Base-by-base conservation (phyloP, 2,329 filamentous ascomycete species). In the Fusarium anthophilum region DNA sequence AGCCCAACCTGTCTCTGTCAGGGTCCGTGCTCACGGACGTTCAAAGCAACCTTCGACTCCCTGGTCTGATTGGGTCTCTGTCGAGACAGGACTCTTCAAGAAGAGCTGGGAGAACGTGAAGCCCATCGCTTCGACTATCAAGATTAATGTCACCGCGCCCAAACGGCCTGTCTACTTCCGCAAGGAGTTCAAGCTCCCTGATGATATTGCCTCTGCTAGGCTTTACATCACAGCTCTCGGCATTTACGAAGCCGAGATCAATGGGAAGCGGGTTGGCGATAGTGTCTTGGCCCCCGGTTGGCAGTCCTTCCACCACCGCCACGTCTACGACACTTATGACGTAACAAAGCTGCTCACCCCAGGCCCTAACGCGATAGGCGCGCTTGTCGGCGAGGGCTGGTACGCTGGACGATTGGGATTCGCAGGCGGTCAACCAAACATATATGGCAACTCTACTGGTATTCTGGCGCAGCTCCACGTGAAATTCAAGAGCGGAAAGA, bases 251-350 rank as follows among this genome's bases (percentile, higher is more conserved):
- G 84, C 83, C 0, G 82, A 82, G 38, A 84, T 89, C 66, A 88
- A 89, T 56, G 86, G 85, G 3, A 32, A 70, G 2, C 44, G 55
- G 7, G 66, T 70, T 3, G 61, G 68, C 0, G 82, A 84, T 39
- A 63, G 79, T 9, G 81, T 83, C 9, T 79, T 89, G 41, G 85
- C 87, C 26, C 88, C 88, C 0, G 87, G 88, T 0, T 90, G 87
- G 86, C 84, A 86, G 48, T 84, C 83, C 6, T 90, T 90, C 69
- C 79, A 83, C 1, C 78, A 85, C 53, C 82, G 88, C 2, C 83
- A 86, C n/a, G 80, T 83, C 3, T 91, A 90, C 67, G 84, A 90
- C 63, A 86, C 85, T 0, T 88, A 86, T 62, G 87, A 90, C 67
- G 85, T 90, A 3, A 84, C 83, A 0, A 67, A 80, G 2, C 79